Evolutionary conservation across 2,329 filamentous ascomycete genomes (phyloP), one percentile per base, ranked within the genome.

Genomic region (Epichloe hybrida): DNA sequence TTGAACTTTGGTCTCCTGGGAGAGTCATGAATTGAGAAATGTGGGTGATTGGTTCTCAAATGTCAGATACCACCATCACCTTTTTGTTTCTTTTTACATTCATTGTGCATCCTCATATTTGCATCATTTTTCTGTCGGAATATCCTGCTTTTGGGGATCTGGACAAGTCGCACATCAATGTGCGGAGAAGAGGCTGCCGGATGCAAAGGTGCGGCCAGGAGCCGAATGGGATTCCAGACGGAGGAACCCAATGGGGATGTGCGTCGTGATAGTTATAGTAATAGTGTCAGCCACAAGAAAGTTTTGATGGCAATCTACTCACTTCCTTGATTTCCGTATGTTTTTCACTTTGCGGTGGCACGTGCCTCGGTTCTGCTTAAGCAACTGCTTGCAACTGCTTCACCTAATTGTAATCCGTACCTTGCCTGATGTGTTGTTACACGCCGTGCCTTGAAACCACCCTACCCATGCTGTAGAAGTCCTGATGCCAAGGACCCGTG

Each of bases 231-330:
- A 44, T 50, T 39, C n/a, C 21, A 42, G 40, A 50, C 51, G 39
- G 45, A 35, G 23, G n/a, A 40, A 15, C 8, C 7, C 20, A 15
- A 49, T 38, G 38, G 42, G 53, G 48, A 53, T 52, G 42, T 49
- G 47, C 44, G 49, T 58, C 59, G 57, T 59, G 57, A 61, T 62
- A 64, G 61, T 58, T 61, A 59, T 54, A 58, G 46, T 51, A 51
- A 34, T 47, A 42, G 44, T 37, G 35, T 43, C 57, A 58, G 59
- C 61, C 62, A 57, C 54, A 59, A 64, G 55, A 57, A 55, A 35
- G 27, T 17, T 21, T 56, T 57, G 57, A 54, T 55, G 44, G 57
- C 58, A 55, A 56, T 27, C 5, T 37, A 42, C 20, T 6, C 40
- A 20, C 9, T 42, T 23, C 2, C 1, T n/a, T 1, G 6, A 47